Evolutionary conservation across 352 stramenopile species (phyloP).

Genomic region (Pythium aphanidermatum): DNA sequence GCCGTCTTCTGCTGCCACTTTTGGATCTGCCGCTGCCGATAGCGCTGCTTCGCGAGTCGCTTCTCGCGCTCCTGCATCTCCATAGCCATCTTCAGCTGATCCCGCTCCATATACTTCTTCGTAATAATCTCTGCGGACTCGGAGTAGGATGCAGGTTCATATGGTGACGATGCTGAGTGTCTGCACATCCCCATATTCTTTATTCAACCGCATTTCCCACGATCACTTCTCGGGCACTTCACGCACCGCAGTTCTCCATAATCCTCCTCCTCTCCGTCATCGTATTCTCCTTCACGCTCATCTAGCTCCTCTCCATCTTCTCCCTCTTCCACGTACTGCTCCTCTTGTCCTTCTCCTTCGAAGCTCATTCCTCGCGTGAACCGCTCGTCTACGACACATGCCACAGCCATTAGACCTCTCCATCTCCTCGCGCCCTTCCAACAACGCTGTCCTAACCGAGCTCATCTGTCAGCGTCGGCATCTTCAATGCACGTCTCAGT

Average conservation of each 20-base stretch:
- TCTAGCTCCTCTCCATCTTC: conserved; percentile 7
- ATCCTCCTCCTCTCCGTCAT: conserved; percentile 2
- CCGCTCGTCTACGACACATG: conserved; percentile 34
- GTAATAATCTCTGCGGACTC: conserved; percentile 75
- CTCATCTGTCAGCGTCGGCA: conserved; percentile 38
- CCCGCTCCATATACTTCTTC: conserved; percentile 70
- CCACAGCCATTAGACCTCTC: too few relatives aligned
- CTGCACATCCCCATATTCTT: not conserved
- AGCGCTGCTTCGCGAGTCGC: conserved; percentile 54
- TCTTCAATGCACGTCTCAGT: conserved; percentile 3
- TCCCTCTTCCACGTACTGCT: conserved; percentile 9
- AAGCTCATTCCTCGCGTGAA: conserved; percentile 35
- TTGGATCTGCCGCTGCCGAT: conserved; percentile 51
- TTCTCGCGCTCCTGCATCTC: conserved; percentile 51
- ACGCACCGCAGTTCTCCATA: conserved; percentile 1
- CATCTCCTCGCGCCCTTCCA: too few relatives aligned
- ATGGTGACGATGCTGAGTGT: conserved; percentile 2
- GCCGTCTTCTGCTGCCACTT: conserved; percentile 89
- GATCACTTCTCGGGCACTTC: too few relatives aligned
- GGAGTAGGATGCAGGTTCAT: conserved; percentile 30
- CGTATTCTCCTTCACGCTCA: conserved; percentile 6
- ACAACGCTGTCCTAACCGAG: conserved; percentile 28
- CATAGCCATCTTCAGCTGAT: conserved; percentile 56
- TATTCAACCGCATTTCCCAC: too few relatives aligned
- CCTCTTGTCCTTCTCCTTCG: conserved; percentile 22